Conservation (phyloP, 2,329 filamentous ascomycete genomes). For the Fusarium bulbicola region DNA sequence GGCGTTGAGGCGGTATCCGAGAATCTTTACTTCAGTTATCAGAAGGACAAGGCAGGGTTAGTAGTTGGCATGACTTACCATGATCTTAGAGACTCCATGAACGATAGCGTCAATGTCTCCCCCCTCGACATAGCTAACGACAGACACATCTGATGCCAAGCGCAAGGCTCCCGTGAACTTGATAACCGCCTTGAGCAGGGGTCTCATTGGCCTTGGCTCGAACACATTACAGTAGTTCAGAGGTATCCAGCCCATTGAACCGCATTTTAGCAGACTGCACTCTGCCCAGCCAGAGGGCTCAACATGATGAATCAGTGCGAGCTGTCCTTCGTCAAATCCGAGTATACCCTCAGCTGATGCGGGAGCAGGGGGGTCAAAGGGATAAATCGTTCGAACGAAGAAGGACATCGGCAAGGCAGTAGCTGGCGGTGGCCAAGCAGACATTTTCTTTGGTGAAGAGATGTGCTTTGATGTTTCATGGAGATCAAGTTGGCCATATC, state of each 20-base stretch:
- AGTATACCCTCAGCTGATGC: background rate
- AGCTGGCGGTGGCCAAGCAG: no score
- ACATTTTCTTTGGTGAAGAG: background rate
- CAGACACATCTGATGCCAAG: background rate
- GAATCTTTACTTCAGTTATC: background rate
- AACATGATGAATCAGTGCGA: background rate
- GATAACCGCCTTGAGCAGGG: background rate
- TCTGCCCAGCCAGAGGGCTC: background rate
- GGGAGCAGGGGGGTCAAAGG: background rate
- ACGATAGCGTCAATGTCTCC: background rate
- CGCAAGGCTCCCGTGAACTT: background rate
- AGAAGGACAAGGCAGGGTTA: accelerated
- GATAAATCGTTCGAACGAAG: background rate
- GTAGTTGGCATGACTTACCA: background rate
- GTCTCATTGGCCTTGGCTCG: background rate
- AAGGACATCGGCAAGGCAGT: accelerated
- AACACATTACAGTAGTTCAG: background rate
- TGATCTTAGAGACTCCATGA: background rate
- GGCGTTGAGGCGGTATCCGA: background rate
- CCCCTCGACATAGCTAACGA: no score
- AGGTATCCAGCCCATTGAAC: background rate
- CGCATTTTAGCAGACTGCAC: background rate
- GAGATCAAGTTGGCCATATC: background rate
- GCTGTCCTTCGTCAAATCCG: background rate
- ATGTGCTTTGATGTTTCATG: background rate